phyloP scores from a whole-genome alignment of 2,329 filamentous ascomycete genomes.

The Aureobasidium sp. region DNA sequence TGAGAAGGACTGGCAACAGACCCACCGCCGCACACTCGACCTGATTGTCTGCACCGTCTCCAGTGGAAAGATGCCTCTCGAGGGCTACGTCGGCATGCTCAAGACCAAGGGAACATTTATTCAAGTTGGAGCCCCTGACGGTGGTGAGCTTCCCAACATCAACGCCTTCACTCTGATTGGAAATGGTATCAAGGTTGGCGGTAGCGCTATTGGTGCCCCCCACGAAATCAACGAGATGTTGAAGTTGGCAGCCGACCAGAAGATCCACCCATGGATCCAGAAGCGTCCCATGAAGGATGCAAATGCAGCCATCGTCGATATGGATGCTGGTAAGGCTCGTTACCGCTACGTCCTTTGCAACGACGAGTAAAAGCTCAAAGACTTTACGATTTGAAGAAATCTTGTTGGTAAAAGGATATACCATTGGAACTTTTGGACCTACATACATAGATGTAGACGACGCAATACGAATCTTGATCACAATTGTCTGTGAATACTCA shows the following conservation, averaged over 20 bases:
- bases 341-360: conserved; percentile 37
- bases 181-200: conserved; percentile 43
- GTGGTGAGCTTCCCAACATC: conserved; percentile 47
- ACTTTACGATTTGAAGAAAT: neutral
- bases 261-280: conserved; percentile 56
- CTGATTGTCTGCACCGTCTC: conserved; percentile 53
- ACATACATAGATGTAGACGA: neutral
- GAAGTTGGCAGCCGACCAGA: conserved; percentile 50
- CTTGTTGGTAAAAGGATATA: neutral
- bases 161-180: conserved; percentile 50
- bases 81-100: conserved; percentile 53
- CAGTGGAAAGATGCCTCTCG: conserved; percentile 52
- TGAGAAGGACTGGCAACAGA: conserved; percentile 50
- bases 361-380: conserved; percentile 18
- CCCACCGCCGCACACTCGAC: conserved; percentile 45
- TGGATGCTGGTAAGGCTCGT: conserved; percentile 48
- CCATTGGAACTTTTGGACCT: neutral
- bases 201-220: conserved; percentile 45
- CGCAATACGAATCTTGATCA: neutral
- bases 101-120: conserved; percentile 53
- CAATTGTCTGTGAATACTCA: neutral
- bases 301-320: conserved; percentile 51
- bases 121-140: conserved; percentile 37
- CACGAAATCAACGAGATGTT: conserved; percentile 56
- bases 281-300: conserved; percentile 50